Percentiles rank a stretch among this genome's conserved stretches.
Conservation (phyloP, 768 basidiomycete genomes). For the Leccinum rimulosum region DNA sequence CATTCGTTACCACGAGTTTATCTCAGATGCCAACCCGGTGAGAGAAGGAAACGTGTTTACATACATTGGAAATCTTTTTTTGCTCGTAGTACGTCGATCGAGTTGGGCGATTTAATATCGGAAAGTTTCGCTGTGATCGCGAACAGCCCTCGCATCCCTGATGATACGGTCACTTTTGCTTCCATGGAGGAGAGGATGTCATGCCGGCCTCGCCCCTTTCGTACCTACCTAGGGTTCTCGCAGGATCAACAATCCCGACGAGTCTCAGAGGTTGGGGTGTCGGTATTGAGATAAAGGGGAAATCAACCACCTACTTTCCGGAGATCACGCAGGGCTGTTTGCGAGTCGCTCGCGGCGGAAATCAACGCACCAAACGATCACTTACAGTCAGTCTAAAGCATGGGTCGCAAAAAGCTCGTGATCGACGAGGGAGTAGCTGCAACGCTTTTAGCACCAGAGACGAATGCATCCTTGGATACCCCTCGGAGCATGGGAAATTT, state of each 20-base stretch:
- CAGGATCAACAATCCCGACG: background rate
- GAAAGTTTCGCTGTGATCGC: constrained; percentile 11
- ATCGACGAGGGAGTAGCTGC: background rate
- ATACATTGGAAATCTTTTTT: constrained; percentile 2
- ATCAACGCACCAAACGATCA: constrained; percentile 2
- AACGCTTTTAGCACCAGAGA: background rate
- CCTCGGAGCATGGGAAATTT: background rate
- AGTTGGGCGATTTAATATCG: constrained; percentile 22
- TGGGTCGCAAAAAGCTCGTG: background rate
- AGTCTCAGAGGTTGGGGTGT: background rate
- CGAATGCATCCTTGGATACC: background rate
- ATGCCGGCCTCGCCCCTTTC: background rate
- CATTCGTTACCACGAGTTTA: constrained; percentile 28
- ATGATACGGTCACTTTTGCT: constrained; percentile 1
- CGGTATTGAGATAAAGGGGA: background rate
- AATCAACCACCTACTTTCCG: background rate
- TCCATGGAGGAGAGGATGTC: constrained; percentile 7
- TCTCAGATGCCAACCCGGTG: constrained; percentile 21
- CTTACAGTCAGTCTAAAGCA: background rate
- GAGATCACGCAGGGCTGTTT: constrained; percentile 14
- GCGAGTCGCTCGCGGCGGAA: constrained; percentile 5
- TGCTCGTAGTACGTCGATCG: constrained; percentile 25
- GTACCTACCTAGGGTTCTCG: constrained; percentile 15
- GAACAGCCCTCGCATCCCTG: constrained; percentile 9
- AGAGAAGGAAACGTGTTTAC: constrained; percentile 16